Conservation (phyloP, 2,329 filamentous ascomycete species). For the Phoma sp. region DNA sequence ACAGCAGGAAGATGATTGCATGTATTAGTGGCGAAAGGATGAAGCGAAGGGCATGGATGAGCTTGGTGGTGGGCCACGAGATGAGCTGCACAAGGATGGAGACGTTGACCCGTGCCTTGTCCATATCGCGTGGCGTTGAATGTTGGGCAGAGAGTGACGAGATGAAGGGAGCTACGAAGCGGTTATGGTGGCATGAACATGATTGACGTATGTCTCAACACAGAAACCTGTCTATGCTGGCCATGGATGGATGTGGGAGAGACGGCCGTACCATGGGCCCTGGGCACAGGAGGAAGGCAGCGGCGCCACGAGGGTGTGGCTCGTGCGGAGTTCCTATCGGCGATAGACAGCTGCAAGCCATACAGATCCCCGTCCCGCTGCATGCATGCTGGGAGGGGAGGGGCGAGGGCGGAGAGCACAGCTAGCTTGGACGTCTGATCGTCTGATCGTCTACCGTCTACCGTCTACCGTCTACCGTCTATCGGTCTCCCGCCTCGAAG, state of each 20-base stretch:
- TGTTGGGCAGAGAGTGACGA: background rate
- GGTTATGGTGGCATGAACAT: slow-evolving; percentile 12
- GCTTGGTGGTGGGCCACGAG: slow-evolving; percentile 47
- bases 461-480: background rate
- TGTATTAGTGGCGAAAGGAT: background rate
- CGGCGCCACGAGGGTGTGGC: slow-evolving; percentile 22
- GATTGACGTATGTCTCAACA: background rate
- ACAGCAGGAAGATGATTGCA: slow-evolving; percentile 36
- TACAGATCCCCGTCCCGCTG: slow-evolving; percentile 23
- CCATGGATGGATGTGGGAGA: no score
- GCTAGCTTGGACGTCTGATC: slow-evolving; percentile 17
- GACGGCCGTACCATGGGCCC: no score
- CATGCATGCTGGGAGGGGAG: slow-evolving; percentile 25
- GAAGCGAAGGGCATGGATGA: slow-evolving; percentile 37
- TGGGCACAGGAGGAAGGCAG: no score
- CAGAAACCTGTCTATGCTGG: background rate
- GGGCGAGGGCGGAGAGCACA: slow-evolving; percentile 21
- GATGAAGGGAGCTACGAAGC: slow-evolving; percentile 9
- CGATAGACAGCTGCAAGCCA: slow-evolving; percentile 23
- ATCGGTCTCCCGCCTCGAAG: background rate
- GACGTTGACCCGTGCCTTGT: slow-evolving; percentile 36
- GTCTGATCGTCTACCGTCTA: background rate
- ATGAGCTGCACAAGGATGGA: slow-evolving; percentile 44
- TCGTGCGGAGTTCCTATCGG: slow-evolving; percentile 23
- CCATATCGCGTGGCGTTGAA: slow-evolving; percentile 29